A percentile compares a stretch with the other conserved stretches of the same genome.
Conservation (phyloP, 305 asterid genomes). For the Nicotiana rustica region DNA sequence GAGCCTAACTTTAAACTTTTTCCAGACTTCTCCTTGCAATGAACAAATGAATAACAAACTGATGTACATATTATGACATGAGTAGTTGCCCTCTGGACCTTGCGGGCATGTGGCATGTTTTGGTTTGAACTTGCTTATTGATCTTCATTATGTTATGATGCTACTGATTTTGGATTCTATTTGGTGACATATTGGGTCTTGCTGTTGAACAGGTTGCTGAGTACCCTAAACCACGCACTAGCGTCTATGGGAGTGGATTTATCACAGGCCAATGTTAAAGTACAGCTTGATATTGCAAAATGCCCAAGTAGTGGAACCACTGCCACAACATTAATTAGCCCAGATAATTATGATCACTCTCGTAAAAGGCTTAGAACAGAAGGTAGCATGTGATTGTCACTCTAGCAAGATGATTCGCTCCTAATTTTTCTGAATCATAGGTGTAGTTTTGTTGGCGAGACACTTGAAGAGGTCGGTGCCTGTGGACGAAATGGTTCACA, state of each 20-base stretch:
- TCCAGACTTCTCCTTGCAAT: not conserved
- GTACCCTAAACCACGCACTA: slow-evolving; percentile 56
- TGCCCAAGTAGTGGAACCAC: slow-evolving; percentile 44
- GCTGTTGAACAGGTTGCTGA: slow-evolving; percentile 58
- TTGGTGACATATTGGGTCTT: slow-evolving; percentile 34
- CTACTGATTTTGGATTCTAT: slow-evolving; percentile 22
- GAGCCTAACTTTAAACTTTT: not conserved
- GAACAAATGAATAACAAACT: slow-evolving; percentile 6
- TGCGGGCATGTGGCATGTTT: not conserved
- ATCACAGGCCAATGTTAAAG: slow-evolving; percentile 63
- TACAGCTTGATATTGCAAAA: slow-evolving; percentile 69
- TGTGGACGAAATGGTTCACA: slow-evolving; percentile 21
- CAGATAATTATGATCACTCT: slow-evolving; percentile 49
- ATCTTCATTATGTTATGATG: not conserved
- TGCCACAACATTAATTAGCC: slow-evolving; percentile 26
- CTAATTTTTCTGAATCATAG: slow-evolving; percentile 26
- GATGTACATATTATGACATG: not conserved
- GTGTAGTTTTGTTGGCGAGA: slow-evolving; percentile 29
- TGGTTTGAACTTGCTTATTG: not conserved
- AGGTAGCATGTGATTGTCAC: slow-evolving; percentile 32
- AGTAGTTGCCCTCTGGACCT: not conserved
- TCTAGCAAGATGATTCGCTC: slow-evolving; percentile 37
- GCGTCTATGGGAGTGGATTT: slow-evolving; percentile 74
- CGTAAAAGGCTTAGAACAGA: slow-evolving; percentile 62
- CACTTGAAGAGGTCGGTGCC: not conserved